phyloP scores from a whole-genome alignment of 495 filamentous ascomycete genomes.

The Schizothecium vesticola region DNA sequence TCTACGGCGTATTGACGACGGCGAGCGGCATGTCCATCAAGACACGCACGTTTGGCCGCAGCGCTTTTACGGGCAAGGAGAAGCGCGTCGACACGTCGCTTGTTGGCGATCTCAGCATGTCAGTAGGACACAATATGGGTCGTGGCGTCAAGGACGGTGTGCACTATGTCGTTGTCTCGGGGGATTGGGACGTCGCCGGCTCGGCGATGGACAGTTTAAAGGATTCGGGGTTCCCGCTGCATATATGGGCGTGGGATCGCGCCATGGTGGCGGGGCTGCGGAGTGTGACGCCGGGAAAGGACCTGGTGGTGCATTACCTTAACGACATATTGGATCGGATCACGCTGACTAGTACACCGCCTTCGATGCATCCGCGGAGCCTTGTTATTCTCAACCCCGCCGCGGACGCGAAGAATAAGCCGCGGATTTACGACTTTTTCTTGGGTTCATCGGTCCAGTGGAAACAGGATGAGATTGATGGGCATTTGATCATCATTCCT shows the following conservation, averaged over 20 bases:
- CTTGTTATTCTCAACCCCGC: constrained; percentile 6
- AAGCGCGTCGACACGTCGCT: constrained; percentile 13
- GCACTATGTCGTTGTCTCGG: constrained; percentile 12
- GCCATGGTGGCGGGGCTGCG: background rate
- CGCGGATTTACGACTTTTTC: background rate
- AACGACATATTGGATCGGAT: constrained; percentile 7
- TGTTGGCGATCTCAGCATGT: background rate
- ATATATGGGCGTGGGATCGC: constrained; percentile 10
- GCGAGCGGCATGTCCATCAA: constrained; percentile 1
- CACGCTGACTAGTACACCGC: background rate
- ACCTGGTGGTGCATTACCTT: background rate
- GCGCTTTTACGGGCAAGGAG: background rate
- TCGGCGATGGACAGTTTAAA: background rate
- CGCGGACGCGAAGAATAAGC: background rate
- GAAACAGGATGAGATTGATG: background rate
- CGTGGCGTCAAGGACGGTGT: background rate
- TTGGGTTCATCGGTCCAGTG: background rate
- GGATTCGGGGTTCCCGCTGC: background rate
- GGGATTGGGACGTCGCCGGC: constrained; percentile 8
- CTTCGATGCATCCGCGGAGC: background rate
- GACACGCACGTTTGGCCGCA: constrained; percentile 1
- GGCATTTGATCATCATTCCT: background rate
- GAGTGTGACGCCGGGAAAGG: background rate
- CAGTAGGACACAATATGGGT: background rate
- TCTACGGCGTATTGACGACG: constrained; percentile 1